Evolutionary conservation across 495 filamentous ascomycete genomes (phyloP).

Genomic region (Rusavskia elegans): DNA sequence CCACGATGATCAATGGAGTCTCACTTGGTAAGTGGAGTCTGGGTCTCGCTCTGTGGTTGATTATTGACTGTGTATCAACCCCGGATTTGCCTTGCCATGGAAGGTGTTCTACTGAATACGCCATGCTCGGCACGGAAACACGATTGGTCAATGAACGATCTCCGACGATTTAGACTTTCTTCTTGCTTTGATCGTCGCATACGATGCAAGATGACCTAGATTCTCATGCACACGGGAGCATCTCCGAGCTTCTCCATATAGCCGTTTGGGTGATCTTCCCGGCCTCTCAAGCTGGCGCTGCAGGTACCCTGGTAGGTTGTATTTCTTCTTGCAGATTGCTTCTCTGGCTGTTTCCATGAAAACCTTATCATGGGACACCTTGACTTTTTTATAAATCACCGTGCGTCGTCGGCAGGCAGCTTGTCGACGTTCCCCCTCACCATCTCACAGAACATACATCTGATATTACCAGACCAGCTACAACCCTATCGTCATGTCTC

Average conservation of each 20-base stretch:
- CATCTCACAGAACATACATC: not conserved
- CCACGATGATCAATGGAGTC: too few relatives aligned
- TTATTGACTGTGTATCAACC: too few relatives aligned
- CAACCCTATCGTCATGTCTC: not conserved
- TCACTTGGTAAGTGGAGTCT: too few relatives aligned
- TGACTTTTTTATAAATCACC: not conserved
- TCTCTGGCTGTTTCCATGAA: not conserved
- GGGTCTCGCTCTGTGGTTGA: too few relatives aligned
- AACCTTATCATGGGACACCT: not conserved
- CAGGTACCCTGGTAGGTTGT: not conserved
- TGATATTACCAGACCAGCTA: not conserved
- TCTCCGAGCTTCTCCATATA: not conserved
- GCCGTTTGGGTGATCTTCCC: not conserved
- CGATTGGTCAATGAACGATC: too few relatives aligned
- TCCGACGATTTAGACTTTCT: not conserved
- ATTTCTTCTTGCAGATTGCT: not conserved
- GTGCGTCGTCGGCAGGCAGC: not conserved
- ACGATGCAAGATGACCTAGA: not conserved
- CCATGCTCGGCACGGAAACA: too few relatives aligned
- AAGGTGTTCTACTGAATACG: too few relatives aligned
- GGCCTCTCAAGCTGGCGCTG: not conserved
- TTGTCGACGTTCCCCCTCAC: not conserved
- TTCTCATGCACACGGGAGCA: not conserved
- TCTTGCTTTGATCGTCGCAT: not conserved
- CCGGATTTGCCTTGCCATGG: too few relatives aligned